Evolutionary conservation across 2,329 filamentous ascomycete genomes (phyloP), one percentile per base, ranked within the genome.

Genomic region (Grosmannia clavigera): DNA sequence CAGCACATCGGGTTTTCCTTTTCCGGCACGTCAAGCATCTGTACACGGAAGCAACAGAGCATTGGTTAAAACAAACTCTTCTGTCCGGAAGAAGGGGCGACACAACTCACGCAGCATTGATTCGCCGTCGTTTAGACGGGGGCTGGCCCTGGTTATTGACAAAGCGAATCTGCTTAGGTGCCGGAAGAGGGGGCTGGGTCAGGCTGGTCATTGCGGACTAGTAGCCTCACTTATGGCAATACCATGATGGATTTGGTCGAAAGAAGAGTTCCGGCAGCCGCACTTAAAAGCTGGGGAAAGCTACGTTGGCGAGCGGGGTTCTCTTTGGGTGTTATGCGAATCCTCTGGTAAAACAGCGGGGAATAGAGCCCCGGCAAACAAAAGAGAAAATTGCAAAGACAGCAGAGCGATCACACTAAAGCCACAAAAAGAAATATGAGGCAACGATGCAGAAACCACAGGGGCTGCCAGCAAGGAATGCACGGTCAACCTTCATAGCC

Each of bases 121-220:
- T 88, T 67, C 88, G 80, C 69, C 88, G 81, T 67, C 88, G 79
- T 73, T 92, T 92, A 31, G 86, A 86, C 63, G 88, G 87, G 56
- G 88, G 88, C 65, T 89, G 86, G 63, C 88, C 88, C 73, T 91
- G 87, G 68, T 86, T 90, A 65, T 90, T 88, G 66, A 92, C 88
- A 71, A 92, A 92, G 66, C 88, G 86, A 66, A 90, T 88, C 70
- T 81, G 79, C 71, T 81, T 83, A 60, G 75, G 78, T 54, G 75
- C 71, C 61, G 77, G 74, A 63, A 74, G 68, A 66, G 69, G 66
- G 65, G 68, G 68, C 66, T 76, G 76, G 66, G 74, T 70, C 66
- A 75, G 69, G 61, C 75, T 74, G 65, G 76, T 73, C 78, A 81
- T 81, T 64, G 68, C 73, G 63, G 60, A 63, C 58, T 19, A 31